phyloP scores from a whole-genome alignment of 2,329 filamentous ascomycete species.

The Ophiostoma australiae region DNA sequence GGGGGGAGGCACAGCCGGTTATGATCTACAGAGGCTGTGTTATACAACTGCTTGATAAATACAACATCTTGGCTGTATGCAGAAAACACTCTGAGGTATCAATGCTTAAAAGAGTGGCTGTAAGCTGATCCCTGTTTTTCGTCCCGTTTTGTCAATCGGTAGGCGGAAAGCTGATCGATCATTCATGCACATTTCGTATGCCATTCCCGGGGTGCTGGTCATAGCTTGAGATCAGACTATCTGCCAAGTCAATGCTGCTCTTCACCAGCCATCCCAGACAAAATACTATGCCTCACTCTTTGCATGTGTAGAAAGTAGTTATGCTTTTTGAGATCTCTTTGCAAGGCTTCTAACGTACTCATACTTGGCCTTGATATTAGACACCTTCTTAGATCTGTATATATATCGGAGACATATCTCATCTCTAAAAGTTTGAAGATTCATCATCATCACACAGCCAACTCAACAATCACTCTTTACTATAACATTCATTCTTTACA shows the following conservation, averaged over 20 bases:
- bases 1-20: not conserved
- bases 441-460: not conserved
- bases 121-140: not conserved
- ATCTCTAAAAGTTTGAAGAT: not conserved
- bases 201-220: not conserved
- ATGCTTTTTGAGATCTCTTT: not conserved
- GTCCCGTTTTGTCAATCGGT: not conserved
- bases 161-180: not conserved
- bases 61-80: not conserved
- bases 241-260: not conserved
- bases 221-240: constrained; percentile 5
- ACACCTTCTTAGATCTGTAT: not conserved
- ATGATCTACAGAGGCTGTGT: not conserved
- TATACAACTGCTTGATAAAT: not conserved
- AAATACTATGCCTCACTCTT: not conserved
- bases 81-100: not conserved
- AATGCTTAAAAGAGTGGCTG: not conserved
- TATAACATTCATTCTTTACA: not conserved
- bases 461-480: not conserved
- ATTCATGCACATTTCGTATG: not conserved
- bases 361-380: not conserved
- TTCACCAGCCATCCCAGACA: not conserved
- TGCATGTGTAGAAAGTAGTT: not conserved
- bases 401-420: not conserved
- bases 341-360: not conserved